Base-by-base conservation (phyloP, 441 rosid species). In the Gossypium trilobum region DNA sequence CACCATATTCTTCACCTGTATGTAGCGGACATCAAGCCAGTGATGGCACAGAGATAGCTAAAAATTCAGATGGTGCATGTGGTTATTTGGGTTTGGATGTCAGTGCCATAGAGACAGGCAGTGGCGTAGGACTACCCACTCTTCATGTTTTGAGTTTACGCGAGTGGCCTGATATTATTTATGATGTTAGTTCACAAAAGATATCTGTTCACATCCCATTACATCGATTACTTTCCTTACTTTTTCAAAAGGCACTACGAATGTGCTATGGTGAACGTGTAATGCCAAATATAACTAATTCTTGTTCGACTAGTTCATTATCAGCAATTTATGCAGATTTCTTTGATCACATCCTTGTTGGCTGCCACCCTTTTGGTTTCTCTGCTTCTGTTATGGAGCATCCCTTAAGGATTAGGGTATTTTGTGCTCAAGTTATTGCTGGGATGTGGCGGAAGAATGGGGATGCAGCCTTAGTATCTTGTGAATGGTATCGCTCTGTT, bases 371-470 rank as follows among this genome's bases (percentile, higher is more conserved):
- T 8, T 48, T 5, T 67, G 98, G 98, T 66, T 93, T 95, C 86
- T 85, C 98, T 62, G 94, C 92, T 8, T 86, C 83, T 75, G 74
- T 87, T 72, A 91, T 93, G 98, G 99, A 93, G 86, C 95, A 93
- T 84, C 94, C 95, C 68, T 78, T 95, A 64, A 97, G 91, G 64
- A 83, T 86, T 75, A 89, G 97, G 88, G 99, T 87, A 44, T 95
- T 95, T 71, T 91, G 93, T 84, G 91, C 99, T 29, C 87, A 95
- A 77, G 95, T 95, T 78, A 87, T 79, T 76, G 94, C 97, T 78
- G 97, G 97, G 79, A 91, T 93, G 97, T 95, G 99, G 99, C 88
- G 82, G 77, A 95, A 83, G 91, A 93, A 95, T 80, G 95, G 88
- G 50, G 97, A 95, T 78, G 78, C 89, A 79, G 92, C 97, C 58